Evolutionary conservation across 2,329 filamentous ascomycete genomes (phyloP).

Genomic region (Pleomassaria siparia): DNA sequence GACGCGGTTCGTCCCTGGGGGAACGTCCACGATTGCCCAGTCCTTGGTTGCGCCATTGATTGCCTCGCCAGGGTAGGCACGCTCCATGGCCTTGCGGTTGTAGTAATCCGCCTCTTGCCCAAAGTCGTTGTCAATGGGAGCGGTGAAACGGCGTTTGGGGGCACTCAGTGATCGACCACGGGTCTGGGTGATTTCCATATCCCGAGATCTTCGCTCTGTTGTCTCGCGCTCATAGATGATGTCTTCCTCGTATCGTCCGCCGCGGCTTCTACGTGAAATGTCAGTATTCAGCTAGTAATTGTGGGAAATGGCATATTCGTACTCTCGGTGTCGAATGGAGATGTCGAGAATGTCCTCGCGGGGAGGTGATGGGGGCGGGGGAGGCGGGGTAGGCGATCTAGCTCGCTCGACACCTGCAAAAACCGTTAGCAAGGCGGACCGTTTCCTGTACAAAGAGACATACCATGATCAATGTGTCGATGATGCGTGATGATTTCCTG

Average conservation of each 20-base stretch:
- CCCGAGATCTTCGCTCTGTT: conserved; percentile 22
- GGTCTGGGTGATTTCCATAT: conserved; percentile 30
- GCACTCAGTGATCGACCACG: conserved; percentile 44
- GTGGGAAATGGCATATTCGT: conserved; percentile 18
- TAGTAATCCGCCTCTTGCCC: conserved; percentile 62
- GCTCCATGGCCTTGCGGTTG: conserved; percentile 67
- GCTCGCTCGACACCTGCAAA: conserved; percentile 49
- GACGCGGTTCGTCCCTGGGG: conserved; percentile 79
- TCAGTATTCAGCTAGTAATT: conserved; percentile 5
- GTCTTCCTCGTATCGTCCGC: conserved; percentile 63
- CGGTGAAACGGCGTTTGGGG: conserved; percentile 47
- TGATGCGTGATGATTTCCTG: conserved; percentile 90
- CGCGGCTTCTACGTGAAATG: conserved; percentile 39
- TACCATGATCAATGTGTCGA: conserved; percentile 83
- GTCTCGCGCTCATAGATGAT: conserved; percentile 63
- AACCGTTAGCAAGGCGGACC: conserved; percentile 7
- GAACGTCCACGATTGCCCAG: conserved; percentile 83
- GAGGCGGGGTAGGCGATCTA: conserved; percentile 52
- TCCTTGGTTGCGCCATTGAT: conserved; percentile 72
- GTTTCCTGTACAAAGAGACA: conserved; percentile 29
- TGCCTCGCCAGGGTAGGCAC: conserved; percentile 71
- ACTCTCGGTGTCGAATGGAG: conserved; percentile 56
- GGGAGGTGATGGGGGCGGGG: conserved; percentile 50
- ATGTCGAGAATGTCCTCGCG: conserved; percentile 59
- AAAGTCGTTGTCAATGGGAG: conserved; percentile 48